phyloP scores from a whole-genome alignment of 164 flowering plant species.

The Cinnamomum chago region DNA sequence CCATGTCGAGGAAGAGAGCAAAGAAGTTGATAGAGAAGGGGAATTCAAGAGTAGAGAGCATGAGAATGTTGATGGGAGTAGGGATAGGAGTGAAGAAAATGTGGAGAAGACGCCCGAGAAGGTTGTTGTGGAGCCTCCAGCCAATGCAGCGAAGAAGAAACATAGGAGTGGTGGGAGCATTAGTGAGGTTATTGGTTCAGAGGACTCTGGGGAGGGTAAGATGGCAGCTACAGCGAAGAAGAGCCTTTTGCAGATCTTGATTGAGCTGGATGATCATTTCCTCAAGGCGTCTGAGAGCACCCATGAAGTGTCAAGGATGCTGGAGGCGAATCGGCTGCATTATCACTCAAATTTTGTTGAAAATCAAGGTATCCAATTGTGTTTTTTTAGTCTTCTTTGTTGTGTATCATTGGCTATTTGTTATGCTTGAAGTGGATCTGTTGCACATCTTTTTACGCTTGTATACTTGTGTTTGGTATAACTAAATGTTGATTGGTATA shows the following conservation, averaged over 20 bases:
- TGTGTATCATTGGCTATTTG: background rate
- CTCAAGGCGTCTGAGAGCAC: slow-evolving; percentile 77
- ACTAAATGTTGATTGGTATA: too few species aligned
- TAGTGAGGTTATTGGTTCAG: slow-evolving; percentile 33
- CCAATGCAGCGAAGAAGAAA: slow-evolving; percentile 13
- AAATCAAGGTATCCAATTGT: slow-evolving; percentile 51
- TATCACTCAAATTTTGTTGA: slow-evolving; percentile 93
- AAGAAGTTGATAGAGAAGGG: background rate
- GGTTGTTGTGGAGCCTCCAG: slow-evolving; percentile 25
- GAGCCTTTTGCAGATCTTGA: slow-evolving; percentile 49
- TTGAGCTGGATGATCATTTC: slow-evolving; percentile 69
- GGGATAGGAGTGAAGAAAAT: background rate
- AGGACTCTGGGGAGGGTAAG: slow-evolving; percentile 30
- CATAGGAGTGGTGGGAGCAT: slow-evolving; percentile 4
- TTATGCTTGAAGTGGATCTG: background rate
- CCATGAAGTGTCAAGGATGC: slow-evolving; percentile 83
- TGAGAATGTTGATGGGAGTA: slow-evolving; percentile 1
- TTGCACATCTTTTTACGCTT: too few species aligned
- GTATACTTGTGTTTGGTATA: too few species aligned
- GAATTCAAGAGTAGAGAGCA: slow-evolving; percentile 10
- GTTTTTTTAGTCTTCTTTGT: background rate
- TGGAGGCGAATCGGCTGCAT: slow-evolving; percentile 83
- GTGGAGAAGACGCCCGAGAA: slow-evolving; percentile 43
- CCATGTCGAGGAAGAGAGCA: slow-evolving; percentile 24
- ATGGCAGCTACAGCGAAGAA: slow-evolving; percentile 17